Evolutionary conservation across 2,329 filamentous ascomycete species (phyloP), one percentile per base, ranked within the genome.

Genomic region (Penicillium sp.): DNA sequence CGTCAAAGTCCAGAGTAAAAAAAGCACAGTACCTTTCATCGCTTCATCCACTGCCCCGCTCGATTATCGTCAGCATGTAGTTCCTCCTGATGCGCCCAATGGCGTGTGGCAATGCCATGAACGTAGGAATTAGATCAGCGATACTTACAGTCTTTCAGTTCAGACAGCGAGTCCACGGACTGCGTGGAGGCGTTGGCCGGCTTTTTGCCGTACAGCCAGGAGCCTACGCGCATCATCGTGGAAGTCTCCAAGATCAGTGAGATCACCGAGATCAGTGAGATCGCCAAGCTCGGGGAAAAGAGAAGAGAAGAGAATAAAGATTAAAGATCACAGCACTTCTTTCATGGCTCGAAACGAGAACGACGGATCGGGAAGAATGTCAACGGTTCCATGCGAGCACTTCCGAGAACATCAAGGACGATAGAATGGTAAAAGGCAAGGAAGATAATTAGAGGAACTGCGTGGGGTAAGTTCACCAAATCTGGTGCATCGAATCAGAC

Each of bases 121-220:
- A 3, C 18, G 14, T 11, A 3, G 8, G 6, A 8, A 10, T 9
- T 20, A 16, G 31, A 18, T 34, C 31, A 9, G n/a, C 31, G 4
- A 34, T 18, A 66, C 65, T 55, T 60, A 74, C 71, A 67, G 51
- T 74, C 69, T 56, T 78, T 74, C 40, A 78, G 70, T 66, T 84
- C 81, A 52, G 77, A 74, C 40, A 79, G 60, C 51, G 79, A 75
- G 60, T 77, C 79, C 47, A 84, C 59, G 34, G 77, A 81, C 62
- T 75, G 76, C 10, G 75, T 76, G 32, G 76, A 76, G 40, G 70
- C 65, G 59, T 60, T 68, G 45, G 56, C 61, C 18, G 64, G 61
- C 60, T 69, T 69, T 49, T 70, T 72, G 61, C 65, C 66, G 49
- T 69, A 71, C n/a, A 74, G 60, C 71, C 71, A 74, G 44, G 69